Evolutionary conservation across 2,329 filamentous ascomycete species (phyloP).

Genomic region (Cercospora sp.): DNA sequence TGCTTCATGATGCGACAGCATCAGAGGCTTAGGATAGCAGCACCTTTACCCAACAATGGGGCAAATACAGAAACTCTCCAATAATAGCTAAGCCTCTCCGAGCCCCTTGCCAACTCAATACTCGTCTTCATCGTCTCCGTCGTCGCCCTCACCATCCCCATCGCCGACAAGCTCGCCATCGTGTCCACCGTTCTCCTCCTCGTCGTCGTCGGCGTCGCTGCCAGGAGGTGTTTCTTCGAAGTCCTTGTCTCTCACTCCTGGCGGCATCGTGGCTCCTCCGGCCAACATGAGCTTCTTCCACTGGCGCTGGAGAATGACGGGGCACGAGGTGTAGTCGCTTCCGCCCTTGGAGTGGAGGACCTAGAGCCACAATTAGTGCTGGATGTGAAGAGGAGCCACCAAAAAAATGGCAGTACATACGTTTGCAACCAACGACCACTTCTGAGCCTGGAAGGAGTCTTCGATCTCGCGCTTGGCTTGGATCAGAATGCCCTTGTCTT

Average conservation of each 20-base stretch:
- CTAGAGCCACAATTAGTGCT: too few relatives aligned
- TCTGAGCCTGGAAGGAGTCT: constrained; percentile 42
- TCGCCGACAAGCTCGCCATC: not conserved
- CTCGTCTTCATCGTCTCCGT: constrained; percentile 7
- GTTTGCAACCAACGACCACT: constrained; percentile 44
- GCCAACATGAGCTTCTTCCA: constrained; percentile 44
- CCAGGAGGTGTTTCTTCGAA: constrained; percentile 24
- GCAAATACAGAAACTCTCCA: not conserved
- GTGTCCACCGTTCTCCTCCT: not conserved
- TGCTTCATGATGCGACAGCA: not conserved
- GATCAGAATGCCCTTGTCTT: constrained; percentile 37
- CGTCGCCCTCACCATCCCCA: not conserved
- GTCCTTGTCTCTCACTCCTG: constrained; percentile 30
- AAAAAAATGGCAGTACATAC: not conserved
- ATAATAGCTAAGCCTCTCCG: not conserved
- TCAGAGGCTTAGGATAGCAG: not conserved
- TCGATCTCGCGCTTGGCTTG: constrained; percentile 44
- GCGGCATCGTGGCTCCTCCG: constrained; percentile 24
- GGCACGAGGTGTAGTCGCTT: constrained; percentile 35
- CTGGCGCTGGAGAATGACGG: constrained; percentile 41
- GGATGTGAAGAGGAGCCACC: not conserved
- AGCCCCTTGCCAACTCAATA: not conserved
- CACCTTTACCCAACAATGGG: not conserved
- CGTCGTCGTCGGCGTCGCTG: constrained; percentile 6
- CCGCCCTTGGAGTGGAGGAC: constrained; percentile 38